phyloP scores from a whole-genome alignment of 2,329 filamentous ascomycete species.

The Trichoderma simmonsii region DNA sequence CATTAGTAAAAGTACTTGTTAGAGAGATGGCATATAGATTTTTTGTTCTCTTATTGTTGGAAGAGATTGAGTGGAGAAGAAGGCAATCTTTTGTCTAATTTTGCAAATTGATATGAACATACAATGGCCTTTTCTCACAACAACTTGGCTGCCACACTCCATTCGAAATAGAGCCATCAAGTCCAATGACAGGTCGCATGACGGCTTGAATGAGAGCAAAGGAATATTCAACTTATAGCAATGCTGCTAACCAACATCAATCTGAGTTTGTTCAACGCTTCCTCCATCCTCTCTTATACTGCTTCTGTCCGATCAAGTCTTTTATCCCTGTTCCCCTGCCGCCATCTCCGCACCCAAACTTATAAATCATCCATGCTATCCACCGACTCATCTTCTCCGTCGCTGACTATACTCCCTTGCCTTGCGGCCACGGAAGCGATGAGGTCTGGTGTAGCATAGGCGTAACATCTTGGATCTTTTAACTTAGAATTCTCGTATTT shows the following conservation, averaged over 20 bases:
- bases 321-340: neutral
- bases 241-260: neutral
- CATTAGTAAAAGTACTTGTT: neutral
- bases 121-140: neutral
- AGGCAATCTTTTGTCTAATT: neutral
- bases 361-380: neutral
- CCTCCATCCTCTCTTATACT: neutral
- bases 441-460: neutral
- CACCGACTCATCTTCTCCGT: neutral
- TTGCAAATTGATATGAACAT: neutral
- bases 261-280: neutral
- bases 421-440: neutral
- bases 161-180: neutral
- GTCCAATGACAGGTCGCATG: neutral
- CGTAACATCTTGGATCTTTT: neutral
- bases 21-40: neutral
- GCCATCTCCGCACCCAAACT: neutral
- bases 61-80: neutral
- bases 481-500: neutral
- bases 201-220: neutral
- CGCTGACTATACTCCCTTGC: neutral
- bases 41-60: neutral
- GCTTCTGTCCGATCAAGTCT: neutral
- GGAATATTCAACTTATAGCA: too few relatives aligned
- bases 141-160: neutral